phyloP scores from a whole-genome alignment of 805 yeast genomes.

The Candida boleticola region DNA sequence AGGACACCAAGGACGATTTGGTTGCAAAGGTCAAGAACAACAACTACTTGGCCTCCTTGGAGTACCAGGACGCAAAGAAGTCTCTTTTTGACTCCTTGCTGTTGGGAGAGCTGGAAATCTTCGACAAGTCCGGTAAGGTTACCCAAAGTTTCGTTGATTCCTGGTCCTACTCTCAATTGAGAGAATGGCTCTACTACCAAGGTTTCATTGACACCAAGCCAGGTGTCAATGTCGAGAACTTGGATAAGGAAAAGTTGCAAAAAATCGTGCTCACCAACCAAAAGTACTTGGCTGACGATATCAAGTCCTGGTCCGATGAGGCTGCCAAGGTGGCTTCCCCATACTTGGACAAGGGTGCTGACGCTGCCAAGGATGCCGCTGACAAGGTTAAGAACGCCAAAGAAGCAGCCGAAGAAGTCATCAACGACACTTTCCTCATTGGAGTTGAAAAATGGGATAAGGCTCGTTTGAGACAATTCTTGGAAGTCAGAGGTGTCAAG shows the following conservation, averaged over 20 bases:
- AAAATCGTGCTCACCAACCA: constrained; percentile 31
- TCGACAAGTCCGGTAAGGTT: constrained; percentile 37
- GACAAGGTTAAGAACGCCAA: constrained; percentile 7
- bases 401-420: constrained; percentile 28
- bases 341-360: constrained; percentile 27
- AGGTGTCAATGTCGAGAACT: constrained; percentile 34
- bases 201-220: constrained; percentile 20
- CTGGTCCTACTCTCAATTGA: constrained; percentile 55
- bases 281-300: constrained; percentile 35
- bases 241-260: constrained; percentile 32
- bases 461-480: constrained; percentile 40
- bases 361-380: constrained; percentile 20
- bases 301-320: constrained; percentile 32
- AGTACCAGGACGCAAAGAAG: constrained; percentile 28
- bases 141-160: constrained; percentile 46
- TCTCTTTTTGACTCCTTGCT: constrained; percentile 42
- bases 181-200: constrained; percentile 52
- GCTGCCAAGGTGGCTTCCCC: constrained; percentile 32
- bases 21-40: constrained; percentile 43
- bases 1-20: constrained; percentile 46
- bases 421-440: constrained; percentile 45
- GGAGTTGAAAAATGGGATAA: constrained; percentile 49
- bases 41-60: constrained; percentile 41
- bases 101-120: constrained; percentile 27
- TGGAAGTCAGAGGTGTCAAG: constrained; percentile 39